A percentile compares a stretch with the other conserved stretches of the same genome.
These are phyloP conservation scores for Aspergillus unguis DNA, from an alignment of 2,329 filamentous ascomycete species.

Conservation along the genomic window DNA sequence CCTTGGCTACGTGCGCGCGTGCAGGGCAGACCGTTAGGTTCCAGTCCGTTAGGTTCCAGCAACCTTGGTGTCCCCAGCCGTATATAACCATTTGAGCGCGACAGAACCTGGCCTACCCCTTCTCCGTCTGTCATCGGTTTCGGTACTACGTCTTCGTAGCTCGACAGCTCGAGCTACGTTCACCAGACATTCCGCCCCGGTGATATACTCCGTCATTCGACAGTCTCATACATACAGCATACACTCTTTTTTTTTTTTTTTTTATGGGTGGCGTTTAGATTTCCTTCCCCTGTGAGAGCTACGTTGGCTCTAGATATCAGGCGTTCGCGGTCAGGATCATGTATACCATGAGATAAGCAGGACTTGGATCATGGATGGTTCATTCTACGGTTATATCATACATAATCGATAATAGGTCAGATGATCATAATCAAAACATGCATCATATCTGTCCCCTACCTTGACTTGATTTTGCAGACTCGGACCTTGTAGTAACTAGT, in stretches of 20 bases:
- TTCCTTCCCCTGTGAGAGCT: background rate
- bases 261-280: constrained; percentile 12
- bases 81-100: constrained; percentile 5
- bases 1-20: background rate
- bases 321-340: constrained; percentile 11
- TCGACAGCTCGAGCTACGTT: background rate
- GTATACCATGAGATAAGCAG: constrained; percentile 19
- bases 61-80: background rate
- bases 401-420: constrained; percentile 20
- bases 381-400: constrained; percentile 17
- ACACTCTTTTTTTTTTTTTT: background rate
- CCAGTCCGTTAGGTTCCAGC: background rate
- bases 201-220: background rate
- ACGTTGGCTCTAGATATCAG: constrained; percentile 7
- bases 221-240: background rate
- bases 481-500: too few relatives aligned
- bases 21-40: too few relatives aligned
- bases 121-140: background rate
- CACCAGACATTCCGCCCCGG: background rate
- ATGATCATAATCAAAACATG: constrained; percentile 15
- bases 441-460: constrained; percentile 2
- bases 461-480: too few relatives aligned
- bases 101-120: background rate
- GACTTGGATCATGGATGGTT: constrained; percentile 20
- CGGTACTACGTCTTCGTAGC: background rate